Evolutionary conservation across 2,329 filamentous ascomycete genomes (phyloP).

Genomic region (Aquanectria penicillioides): DNA sequence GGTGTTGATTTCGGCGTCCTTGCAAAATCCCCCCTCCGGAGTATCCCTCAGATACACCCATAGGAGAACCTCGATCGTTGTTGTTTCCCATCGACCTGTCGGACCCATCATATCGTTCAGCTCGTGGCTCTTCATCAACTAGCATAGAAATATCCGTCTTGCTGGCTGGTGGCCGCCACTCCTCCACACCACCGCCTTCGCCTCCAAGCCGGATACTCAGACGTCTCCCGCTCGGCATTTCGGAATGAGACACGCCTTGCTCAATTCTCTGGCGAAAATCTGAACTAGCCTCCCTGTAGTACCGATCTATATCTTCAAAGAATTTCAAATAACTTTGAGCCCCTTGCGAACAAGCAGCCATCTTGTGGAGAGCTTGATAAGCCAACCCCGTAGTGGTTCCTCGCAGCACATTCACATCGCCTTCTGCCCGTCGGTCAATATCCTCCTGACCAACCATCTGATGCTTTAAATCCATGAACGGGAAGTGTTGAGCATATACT

Average conservation of each 20-base stretch:
- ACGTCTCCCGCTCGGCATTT: neutral
- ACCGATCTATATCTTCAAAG: slow-evolving; percentile 22
- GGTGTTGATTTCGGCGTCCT: slow-evolving; percentile 21
- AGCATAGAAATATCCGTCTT: slow-evolving; percentile 9
- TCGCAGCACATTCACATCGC: slow-evolving; percentile 9
- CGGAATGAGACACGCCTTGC: neutral
- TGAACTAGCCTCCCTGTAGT: slow-evolving; percentile 22
- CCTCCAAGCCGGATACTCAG: slow-evolving; percentile 30
- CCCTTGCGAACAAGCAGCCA: slow-evolving; percentile 21
- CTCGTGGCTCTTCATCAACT: slow-evolving; percentile 15
- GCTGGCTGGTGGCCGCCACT: slow-evolving; percentile 7
- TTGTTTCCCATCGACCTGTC: slow-evolving; percentile 18
- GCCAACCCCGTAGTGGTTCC: slow-evolving; percentile 17
- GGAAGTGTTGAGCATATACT: slow-evolving; percentile 74
- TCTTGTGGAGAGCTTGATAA: slow-evolving; percentile 30
- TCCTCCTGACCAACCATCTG: slow-evolving; percentile 14
- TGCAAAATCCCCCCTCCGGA: neutral
- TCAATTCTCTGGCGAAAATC: neutral
- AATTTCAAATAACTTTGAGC: slow-evolving; percentile 32
- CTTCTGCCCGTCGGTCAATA: neutral
- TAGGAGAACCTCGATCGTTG: slow-evolving; percentile 13
- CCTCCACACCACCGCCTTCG: slow-evolving; percentile 9
- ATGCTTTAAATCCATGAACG: slow-evolving; percentile 70
- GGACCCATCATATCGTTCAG: slow-evolving; percentile 19
- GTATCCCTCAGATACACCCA: slow-evolving; percentile 11